These are phyloP conservation scores for Triticum monococcum DNA, from an alignment of 176 grass and related monocot genomes.

Conservation along the genomic window DNA sequence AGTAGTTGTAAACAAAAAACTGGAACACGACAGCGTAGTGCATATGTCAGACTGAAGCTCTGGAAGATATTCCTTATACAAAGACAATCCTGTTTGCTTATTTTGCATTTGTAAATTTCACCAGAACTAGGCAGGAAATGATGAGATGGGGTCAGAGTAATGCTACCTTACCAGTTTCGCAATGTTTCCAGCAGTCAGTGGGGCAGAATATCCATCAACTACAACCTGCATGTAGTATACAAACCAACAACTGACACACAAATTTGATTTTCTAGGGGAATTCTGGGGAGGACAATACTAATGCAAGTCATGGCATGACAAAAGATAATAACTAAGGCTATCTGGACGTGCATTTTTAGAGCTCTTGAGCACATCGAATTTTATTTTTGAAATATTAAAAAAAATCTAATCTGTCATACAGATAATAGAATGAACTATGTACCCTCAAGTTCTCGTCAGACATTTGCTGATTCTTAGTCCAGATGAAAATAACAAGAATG, in stretches of 20 bases:
- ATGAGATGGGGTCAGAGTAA: conserved; percentile 25
- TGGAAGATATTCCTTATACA: not conserved
- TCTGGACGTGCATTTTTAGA: not conserved
- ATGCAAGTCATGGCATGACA: not conserved
- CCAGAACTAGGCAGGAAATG: conserved; percentile 15
- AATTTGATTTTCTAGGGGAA: not conserved
- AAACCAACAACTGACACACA: conserved; percentile 19
- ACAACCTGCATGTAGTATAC: conserved; percentile 51
- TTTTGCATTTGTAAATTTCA: not conserved
- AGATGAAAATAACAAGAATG: not conserved
- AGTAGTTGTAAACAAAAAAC: not conserved
- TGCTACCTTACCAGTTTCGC: conserved; percentile 95
- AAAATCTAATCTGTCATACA: not conserved
- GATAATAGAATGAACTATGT: not conserved
- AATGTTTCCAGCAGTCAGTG: conserved; percentile 84
- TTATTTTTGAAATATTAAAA: not conserved
- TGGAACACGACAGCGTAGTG: not conserved
- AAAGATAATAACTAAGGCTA: not conserved
- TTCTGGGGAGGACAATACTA: not conserved
- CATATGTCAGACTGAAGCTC: not conserved
- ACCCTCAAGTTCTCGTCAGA: not conserved
- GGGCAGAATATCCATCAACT: conserved; percentile 91
- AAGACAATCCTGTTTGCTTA: not conserved
- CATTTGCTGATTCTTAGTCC: not conserved
- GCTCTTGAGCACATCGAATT: not conserved